Percentiles rank a stretch among this genome's conserved stretches.
Evolutionary conservation across 2,329 filamentous ascomycete genomes (phyloP).

Genomic region (Akanthomyces lecanii): DNA sequence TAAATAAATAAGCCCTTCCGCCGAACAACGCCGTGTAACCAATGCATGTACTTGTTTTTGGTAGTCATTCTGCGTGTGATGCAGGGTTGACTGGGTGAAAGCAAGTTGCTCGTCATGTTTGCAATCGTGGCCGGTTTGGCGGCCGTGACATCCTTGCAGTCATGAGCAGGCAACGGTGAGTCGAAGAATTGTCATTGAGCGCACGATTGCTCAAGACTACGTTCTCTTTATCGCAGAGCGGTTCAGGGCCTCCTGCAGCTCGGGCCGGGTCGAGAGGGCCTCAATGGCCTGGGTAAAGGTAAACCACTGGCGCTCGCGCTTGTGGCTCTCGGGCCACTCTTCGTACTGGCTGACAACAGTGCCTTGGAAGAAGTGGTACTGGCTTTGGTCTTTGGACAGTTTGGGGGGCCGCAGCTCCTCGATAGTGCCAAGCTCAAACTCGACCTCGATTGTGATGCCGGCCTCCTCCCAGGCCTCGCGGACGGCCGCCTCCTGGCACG

Average conservation of each 20-base stretch:
- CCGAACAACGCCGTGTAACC: conserved; percentile 12
- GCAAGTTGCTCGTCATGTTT: neutral
- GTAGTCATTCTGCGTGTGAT: neutral
- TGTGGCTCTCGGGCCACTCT: conserved; percentile 92
- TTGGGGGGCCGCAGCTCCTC: conserved; percentile 79
- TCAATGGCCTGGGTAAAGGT: conserved; percentile 77
- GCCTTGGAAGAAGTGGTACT: conserved; percentile 81
- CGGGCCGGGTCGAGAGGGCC: conserved; percentile 71
- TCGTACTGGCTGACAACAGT: conserved; percentile 80
- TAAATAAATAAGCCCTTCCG: conserved; percentile 9
- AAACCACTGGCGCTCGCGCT: conserved; percentile 87
- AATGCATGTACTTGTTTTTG: conserved; percentile 14
- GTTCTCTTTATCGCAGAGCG: conserved; percentile 64
- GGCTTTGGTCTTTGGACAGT: conserved; percentile 56
- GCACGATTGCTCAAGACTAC: neutral
- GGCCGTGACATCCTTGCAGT: neutral
- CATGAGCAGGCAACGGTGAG: neutral
- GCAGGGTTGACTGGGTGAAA: neutral
- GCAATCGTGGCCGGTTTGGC: neutral
- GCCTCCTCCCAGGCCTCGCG: conserved; percentile 98
- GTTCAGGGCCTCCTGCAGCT: conserved; percentile 82
- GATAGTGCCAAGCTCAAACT: conserved; percentile 82
- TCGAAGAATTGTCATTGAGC: neutral
- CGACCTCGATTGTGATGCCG: conserved; percentile 80
- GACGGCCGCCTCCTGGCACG: conserved; percentile 76